A percentile compares a stretch with the other conserved stretches of the same genome.
These are phyloP conservation scores for Penicillium salamii DNA, from an alignment of 495 filamentous ascomycete species.

Conservation along the genomic window DNA sequence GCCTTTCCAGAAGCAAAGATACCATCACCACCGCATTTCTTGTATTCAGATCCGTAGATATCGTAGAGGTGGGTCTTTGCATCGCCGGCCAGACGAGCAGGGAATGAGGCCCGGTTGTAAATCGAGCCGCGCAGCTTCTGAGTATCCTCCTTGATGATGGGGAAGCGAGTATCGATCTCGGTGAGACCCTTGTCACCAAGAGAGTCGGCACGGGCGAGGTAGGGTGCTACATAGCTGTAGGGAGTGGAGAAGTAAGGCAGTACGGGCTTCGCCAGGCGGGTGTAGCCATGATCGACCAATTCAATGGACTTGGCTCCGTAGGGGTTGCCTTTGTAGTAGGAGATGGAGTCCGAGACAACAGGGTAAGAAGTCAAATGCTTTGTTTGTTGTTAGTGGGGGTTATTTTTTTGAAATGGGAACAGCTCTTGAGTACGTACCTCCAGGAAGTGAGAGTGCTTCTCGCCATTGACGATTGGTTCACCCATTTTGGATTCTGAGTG, in stretches of 20 bases:
- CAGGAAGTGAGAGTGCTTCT: slow-evolving; percentile 63
- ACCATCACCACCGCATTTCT: slow-evolving; percentile 70
- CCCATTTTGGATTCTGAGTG: slow-evolving; percentile 44
- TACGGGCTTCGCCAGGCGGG: slow-evolving; percentile 64
- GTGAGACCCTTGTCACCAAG: slow-evolving; percentile 72
- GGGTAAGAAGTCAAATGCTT: slow-evolving; percentile 87
- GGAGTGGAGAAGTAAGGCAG: slow-evolving; percentile 75
- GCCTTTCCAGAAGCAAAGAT: slow-evolving; percentile 70
- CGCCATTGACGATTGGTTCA: slow-evolving; percentile 61
- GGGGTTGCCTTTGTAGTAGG: slow-evolving; percentile 72
- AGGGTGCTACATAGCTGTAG: slow-evolving; percentile 74
- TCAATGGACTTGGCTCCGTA: slow-evolving; percentile 78
- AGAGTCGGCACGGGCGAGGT: slow-evolving; percentile 75
- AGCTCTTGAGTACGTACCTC: slow-evolving; percentile 53
- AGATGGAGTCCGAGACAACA: slow-evolving; percentile 74
- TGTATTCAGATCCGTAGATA: slow-evolving; percentile 71
- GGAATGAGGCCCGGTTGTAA: slow-evolving; percentile 61
- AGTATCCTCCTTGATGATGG: slow-evolving; percentile 84
- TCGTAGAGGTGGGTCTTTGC: slow-evolving; percentile 73
- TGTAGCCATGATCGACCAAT: slow-evolving; percentile 65
- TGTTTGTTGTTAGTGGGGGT: background rate
- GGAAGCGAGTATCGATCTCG: slow-evolving; percentile 75
- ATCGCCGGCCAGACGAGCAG: slow-evolving; percentile 61
- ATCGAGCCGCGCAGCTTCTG: slow-evolving; percentile 68
- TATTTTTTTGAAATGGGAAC: background rate